A percentile compares a stretch with the other conserved stretches of the same genome.
These are phyloP conservation scores for Biancaea sappan DNA, from an alignment of 306 rosid genomes.

Conservation along the genomic window DNA sequence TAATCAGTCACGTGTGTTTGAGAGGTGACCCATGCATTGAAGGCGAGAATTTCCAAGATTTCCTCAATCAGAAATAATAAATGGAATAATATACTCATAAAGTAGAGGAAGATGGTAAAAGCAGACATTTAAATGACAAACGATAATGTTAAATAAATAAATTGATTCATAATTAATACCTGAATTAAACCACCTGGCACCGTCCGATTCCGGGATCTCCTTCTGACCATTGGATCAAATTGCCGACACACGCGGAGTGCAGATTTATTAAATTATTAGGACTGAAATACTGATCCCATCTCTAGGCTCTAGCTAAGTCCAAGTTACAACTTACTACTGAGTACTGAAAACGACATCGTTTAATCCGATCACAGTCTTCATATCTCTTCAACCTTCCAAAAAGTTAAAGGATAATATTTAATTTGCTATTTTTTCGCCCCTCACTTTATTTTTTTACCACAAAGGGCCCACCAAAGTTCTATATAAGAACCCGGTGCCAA, in stretches of 20 bases:
- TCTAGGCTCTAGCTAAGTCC: too few species aligned
- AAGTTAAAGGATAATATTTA: background rate
- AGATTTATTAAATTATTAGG: background rate
- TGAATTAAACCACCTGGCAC: conserved; percentile 14
- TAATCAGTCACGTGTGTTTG: background rate
- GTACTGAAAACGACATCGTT: background rate
- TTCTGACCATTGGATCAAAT: conserved; percentile 39
- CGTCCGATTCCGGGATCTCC: conserved; percentile 8
- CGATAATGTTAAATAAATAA: background rate
- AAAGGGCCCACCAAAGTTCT: conserved; percentile 7
- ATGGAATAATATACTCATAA: background rate
- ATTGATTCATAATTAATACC: too few species aligned
- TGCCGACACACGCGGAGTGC: background rate
- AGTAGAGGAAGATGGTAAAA: background rate
- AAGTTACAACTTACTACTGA: too few species aligned
- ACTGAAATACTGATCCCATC: background rate
- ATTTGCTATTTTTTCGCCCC: background rate
- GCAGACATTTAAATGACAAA: conserved; percentile 1
- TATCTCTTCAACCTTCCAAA: background rate
- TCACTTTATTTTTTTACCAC: background rate
- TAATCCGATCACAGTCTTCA: background rate
- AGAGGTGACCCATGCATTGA: background rate
- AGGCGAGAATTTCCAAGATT: background rate
- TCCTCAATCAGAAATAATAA: background rate
- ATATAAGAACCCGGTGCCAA: conserved; percentile 43